These are phyloP conservation scores for Alternaria arborescens DNA, from an alignment of 2,329 filamentous ascomycete genomes.

Conservation along the genomic window DNA sequence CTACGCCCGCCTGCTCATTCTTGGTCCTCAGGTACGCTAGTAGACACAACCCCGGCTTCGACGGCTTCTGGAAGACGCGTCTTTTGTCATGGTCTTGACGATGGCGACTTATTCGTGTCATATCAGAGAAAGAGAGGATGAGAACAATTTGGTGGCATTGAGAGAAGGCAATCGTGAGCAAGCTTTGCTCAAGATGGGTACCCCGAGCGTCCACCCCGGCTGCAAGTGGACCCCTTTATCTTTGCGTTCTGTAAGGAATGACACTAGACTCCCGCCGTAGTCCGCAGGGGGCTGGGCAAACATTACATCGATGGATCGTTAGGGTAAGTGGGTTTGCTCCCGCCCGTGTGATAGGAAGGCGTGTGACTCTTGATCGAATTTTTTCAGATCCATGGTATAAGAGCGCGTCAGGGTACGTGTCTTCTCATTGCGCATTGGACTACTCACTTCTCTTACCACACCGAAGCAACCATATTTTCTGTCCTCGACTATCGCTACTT, in stretches of 20 bases:
- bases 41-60: constrained; percentile 18
- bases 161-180: constrained; percentile 6
- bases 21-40: constrained; percentile 16
- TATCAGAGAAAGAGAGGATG: background rate
- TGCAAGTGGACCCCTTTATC: constrained; percentile 26
- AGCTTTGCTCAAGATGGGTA: background rate
- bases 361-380: constrained; percentile 37
- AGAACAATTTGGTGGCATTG: background rate
- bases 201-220: constrained; percentile 12
- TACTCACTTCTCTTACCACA: background rate
- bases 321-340: constrained; percentile 17
- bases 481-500: background rate
- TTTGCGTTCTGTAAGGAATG: constrained; percentile 17
- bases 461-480: background rate
- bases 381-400: constrained; percentile 29
- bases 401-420: constrained; percentile 11
- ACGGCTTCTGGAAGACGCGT: constrained; percentile 14
- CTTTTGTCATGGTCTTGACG: constrained; percentile 11
- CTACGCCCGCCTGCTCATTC: constrained; percentile 17
- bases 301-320: constrained; percentile 18
- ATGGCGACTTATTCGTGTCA: constrained; percentile 2
- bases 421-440: constrained; percentile 4
- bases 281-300: constrained; percentile 20
- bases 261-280: constrained; percentile 20
- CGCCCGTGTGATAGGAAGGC: constrained; percentile 36